Evolutionary conservation across 2,329 filamentous ascomycete genomes (phyloP), one percentile per base, ranked within the genome.

Genomic region (Cercospora canescens): DNA sequence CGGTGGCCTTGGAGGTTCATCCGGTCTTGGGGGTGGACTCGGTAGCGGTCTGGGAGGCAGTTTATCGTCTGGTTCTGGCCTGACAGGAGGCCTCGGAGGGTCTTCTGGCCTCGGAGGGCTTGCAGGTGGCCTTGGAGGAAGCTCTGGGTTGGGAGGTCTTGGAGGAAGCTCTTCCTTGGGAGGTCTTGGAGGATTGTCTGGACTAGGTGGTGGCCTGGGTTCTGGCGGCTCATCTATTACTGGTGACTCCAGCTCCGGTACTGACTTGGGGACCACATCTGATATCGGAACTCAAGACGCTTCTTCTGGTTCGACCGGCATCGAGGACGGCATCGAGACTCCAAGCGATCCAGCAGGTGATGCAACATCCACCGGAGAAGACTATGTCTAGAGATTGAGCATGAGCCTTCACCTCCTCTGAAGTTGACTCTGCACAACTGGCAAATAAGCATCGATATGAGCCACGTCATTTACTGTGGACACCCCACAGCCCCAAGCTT

Each of bases 11-110:
- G n/a, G n/a, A n/a, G n/a, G n/a, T n/a, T n/a, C n/a, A n/a, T 66
- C 64, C 28, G 60, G 64, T 12, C 14, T 63, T n/a, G n/a, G n/a
- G n/a, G 54, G 50, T 9, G 56, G 56, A 24, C 18, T 59, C 21
- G 54, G 54, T 35, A n/a, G n/a, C n/a, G 16, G 30, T 7, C 54
- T 32, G 14, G 32, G 32, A 35, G 32, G 32, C 4, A 12, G 32
- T 35, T 35, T 12, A 9, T 35, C 32, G 32, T 54, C 50, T 26
- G 18, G 18, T 16, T 54, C 50, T 7, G 50, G 50, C 16, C 4
- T 30, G 14, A n/a, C n/a, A n/a, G 50, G 26, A 34, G 54, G 54
- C 30, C 54, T 57, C 8, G 41, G 41, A 48, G 41, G 41, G 2
- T 24, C 21, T 9, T 18, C 41, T 48, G 41, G 41, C 3, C 14